A percentile compares a stretch with the other conserved stretches of the same genome.
Conservation (phyloP, 192 early-diverging fungal species). For the Linnemannia zychae region DNA sequence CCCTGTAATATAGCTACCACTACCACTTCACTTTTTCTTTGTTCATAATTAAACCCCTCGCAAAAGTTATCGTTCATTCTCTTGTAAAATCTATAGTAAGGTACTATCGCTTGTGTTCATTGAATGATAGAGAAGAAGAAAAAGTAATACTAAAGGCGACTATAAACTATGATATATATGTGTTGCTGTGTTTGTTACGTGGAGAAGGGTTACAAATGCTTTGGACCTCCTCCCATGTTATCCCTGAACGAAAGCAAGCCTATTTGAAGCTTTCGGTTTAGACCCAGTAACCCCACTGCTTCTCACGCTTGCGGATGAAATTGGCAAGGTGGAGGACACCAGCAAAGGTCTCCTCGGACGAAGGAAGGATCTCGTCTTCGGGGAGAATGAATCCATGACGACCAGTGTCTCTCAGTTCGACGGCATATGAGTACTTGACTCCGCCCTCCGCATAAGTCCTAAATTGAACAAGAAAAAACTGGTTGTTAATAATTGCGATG, state of each 20-base stretch:
- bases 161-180: too few relatives aligned
- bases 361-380: conserved; percentile 65
- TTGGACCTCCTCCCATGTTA: not conserved
- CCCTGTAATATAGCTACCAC: conserved; percentile 33
- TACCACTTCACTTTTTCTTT: not conserved
- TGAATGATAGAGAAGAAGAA: too few relatives aligned
- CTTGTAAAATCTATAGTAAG: not conserved
- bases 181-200: too few relatives aligned
- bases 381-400: conserved; percentile 70
- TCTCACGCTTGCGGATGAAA: conserved; percentile 61
- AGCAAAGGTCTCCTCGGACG: conserved; percentile 59
- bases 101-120: not conserved
- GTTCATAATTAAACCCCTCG: not conserved
- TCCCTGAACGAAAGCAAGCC: too few relatives aligned
- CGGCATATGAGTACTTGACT: conserved; percentile 70
- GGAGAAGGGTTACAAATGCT: not conserved
- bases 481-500: not conserved
- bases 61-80: not conserved
- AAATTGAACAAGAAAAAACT: not conserved
- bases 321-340: conserved; percentile 50
- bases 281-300: conserved; percentile 41
- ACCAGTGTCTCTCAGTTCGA: conserved; percentile 73
- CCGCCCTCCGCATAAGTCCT: conserved; percentile 65
- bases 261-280: conserved; percentile 9
- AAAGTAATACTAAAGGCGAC: too few relatives aligned